phyloP scores from a whole-genome alignment of 345 rosid genomes.

The thale cress (Arabidopsis thaliana) region TAIR10.1 NC_003076.8:23887501-23888000 shows the following conservation, averaged over 20 bases:
- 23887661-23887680: slow-evolving; percentile 40
- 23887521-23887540: not conserved
- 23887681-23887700: slow-evolving; percentile 47
- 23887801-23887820: not conserved
- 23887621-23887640: slow-evolving; percentile 19
- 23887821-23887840: slow-evolving; percentile 29
- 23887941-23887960: slow-evolving; percentile 47
- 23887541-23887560: slow-evolving; percentile 43
- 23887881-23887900: slow-evolving; percentile 37
- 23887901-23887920: not conserved
- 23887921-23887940: slow-evolving; percentile 40
- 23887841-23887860: slow-evolving; percentile 58
- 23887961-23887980: slow-evolving; percentile 61
- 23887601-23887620: slow-evolving; percentile 3
- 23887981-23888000: slow-evolving; percentile 50
- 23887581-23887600: slow-evolving; percentile 5
- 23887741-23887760: slow-evolving; percentile 44
- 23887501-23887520: slow-evolving; percentile 43
- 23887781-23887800: not conserved
- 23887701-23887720: slow-evolving; percentile 54
- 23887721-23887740: slow-evolving; percentile 39
- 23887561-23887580: slow-evolving; percentile 39
- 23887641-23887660: slow-evolving; percentile 45
- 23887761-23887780: not conserved
- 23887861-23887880: slow-evolving; percentile 50